Evolutionary conservation across 2,329 filamentous ascomycete genomes (phyloP), one percentile per base, ranked within the genome.

Genomic region (Scytalidium sp.): DNA sequence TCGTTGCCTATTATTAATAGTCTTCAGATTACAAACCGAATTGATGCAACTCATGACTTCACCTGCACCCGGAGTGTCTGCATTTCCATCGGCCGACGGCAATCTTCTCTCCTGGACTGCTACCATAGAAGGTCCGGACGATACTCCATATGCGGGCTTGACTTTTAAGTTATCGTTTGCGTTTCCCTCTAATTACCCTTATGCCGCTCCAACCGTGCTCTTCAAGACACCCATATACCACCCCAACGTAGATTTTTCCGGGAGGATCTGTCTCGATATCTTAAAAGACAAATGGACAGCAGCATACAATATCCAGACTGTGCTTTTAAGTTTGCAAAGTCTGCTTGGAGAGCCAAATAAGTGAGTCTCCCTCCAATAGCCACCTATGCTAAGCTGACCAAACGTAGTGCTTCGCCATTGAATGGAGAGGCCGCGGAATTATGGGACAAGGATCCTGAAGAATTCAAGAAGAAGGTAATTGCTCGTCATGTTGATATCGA

Each of bases 211-310:
- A 1, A 90, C 87, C 2, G 94, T 99, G 17, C 80, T 96, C 52
- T 99, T 97, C 84, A 96, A 92, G 76, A 99, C 95, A 6, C 94
- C 94, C 32, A 97, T 99, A 72, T 99, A 97, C 78, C 94, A 99
- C 71, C 94, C 94, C 47, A 99, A 99, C 63, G 90, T 99, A 61
- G 94, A 99, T 74, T 97, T 99, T 75, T 92, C 88, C 3, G 94
- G 94, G 39, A 83, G 94, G 50, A 99, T 99, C 71, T 99, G 94
- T 70, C 79, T 99, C 53, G 95, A 99, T 66, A 99, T 99, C 60
- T 79, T 99, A 57, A 97, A 97, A 79, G 94, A 97, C 71, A 97
- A 97, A 75, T 99, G 94, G 94, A 96, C 91, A 52, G 91, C 94
- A 17, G 92, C 95, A 41, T 95, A 97, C 79, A 97, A 97, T 66